phyloP scores from a whole-genome alignment of 495 filamentous ascomycete genomes.

The Penicillium coprophilum region DNA sequence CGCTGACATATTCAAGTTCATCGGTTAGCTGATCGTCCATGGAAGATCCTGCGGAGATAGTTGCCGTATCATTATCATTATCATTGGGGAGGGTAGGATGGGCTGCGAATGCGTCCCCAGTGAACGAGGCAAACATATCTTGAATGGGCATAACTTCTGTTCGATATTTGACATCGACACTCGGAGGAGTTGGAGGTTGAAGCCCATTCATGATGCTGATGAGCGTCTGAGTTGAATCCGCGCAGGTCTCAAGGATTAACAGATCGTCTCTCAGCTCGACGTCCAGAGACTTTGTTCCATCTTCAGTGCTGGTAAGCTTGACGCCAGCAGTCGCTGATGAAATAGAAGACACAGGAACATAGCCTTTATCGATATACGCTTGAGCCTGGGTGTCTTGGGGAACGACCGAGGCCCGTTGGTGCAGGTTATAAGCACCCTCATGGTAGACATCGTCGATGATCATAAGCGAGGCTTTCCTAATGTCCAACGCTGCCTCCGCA shows the following conservation, averaged over 20 bases:
- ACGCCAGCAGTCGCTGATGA: slow-evolving; percentile 71
- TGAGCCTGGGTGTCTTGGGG: slow-evolving; percentile 59
- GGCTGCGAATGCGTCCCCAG: slow-evolving; percentile 72
- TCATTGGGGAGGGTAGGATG: slow-evolving; percentile 20
- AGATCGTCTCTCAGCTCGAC: slow-evolving; percentile 82
- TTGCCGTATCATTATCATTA: slow-evolving; percentile 12
- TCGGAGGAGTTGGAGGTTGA: slow-evolving; percentile 77
- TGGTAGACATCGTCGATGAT: slow-evolving; percentile 74
- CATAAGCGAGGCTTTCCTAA: slow-evolving; percentile 78
- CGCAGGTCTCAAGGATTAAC: slow-evolving; percentile 89
- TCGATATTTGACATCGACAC: slow-evolving; percentile 76
- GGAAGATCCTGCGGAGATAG: slow-evolving; percentile 18
- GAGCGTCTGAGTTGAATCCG: slow-evolving; percentile 94
- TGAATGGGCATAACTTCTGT: slow-evolving; percentile 82
- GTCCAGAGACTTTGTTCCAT: slow-evolving; percentile 65
- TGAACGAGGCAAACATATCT: slow-evolving; percentile 86
- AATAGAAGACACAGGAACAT: slow-evolving; percentile 79
- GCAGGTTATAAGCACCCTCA: slow-evolving; percentile 41
- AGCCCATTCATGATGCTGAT: slow-evolving; percentile 78
- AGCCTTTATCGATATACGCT: slow-evolving; percentile 68
- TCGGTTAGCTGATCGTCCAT: slow-evolving; percentile 42
- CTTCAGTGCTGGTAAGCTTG: slow-evolving; percentile 52
- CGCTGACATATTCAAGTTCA: slow-evolving; percentile 63
- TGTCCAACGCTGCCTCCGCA: slow-evolving; percentile 58
- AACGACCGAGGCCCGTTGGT: slow-evolving; percentile 47